Percentiles rank a stretch among this genome's conserved stretches.
phyloP scores from a whole-genome alignment of 2,329 filamentous ascomycete species.

The Teratosphaeria viscida region DNA sequence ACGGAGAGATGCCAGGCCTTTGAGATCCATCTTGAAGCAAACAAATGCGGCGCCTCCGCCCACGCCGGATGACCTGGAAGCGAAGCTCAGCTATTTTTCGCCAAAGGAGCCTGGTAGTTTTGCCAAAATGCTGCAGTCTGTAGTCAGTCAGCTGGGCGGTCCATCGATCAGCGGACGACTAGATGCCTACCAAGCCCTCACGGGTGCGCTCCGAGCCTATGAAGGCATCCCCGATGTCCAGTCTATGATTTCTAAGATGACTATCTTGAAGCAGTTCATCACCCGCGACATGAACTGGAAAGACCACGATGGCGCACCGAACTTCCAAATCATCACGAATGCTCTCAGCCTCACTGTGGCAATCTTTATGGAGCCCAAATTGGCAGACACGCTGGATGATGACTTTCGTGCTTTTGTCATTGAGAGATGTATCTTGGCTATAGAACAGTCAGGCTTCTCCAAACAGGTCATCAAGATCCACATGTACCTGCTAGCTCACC shows the following conservation, averaged over 20 bases:
- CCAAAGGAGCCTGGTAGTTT: conserved; percentile 49
- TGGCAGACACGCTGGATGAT: conserved; percentile 58
- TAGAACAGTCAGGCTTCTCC: conserved; percentile 57
- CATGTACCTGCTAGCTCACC: conserved; percentile 68
- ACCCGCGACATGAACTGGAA: conserved; percentile 65
- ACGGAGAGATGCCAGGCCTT: conserved; percentile 43
- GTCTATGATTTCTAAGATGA: conserved; percentile 65
- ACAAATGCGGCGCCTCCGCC: conserved; percentile 32
- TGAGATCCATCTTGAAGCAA: conserved; percentile 76
- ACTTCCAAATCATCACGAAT: conserved; percentile 64
- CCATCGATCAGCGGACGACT: conserved; percentile 60
- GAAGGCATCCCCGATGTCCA: conserved; percentile 69
- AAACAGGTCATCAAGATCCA: conserved; percentile 72
- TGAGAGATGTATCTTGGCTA: conserved; percentile 65
- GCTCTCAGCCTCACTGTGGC: conserved; percentile 67
- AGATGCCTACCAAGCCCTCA: conserved; percentile 78
- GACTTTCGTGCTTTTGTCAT: conserved; percentile 74
- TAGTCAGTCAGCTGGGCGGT: conserved; percentile 69
- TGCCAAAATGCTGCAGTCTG: conserved; percentile 72
- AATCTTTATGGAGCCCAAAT: conserved; percentile 63
- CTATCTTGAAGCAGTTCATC: conserved; percentile 68
- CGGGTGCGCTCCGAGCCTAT: conserved; percentile 66
- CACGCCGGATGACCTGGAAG: conserved; percentile 29
- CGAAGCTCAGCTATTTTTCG: conserved; percentile 30
- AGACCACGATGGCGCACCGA: conserved; percentile 36